Evolutionary conservation across 306 rosid species (phyloP).

Genomic region (Senna tora): DNA sequence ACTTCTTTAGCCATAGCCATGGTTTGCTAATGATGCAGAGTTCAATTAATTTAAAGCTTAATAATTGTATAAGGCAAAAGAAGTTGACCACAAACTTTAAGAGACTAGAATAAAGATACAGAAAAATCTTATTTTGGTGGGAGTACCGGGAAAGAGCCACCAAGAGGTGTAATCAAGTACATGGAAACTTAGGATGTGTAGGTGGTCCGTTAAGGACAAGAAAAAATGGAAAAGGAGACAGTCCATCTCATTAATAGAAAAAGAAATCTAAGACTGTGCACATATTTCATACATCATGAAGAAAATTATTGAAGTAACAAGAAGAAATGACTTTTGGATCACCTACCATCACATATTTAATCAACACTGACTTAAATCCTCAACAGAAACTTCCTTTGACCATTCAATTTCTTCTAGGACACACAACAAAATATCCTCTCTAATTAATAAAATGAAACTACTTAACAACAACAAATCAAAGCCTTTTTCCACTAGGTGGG

Average conservation of each 20-base stretch:
- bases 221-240: neutral
- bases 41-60: neutral
- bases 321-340: constrained; percentile 1
- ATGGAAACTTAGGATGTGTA: neutral
- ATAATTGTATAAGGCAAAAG: neutral
- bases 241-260: neutral
- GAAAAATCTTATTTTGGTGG: neutral
- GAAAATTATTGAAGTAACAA: constrained; percentile 11
- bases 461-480: too few species aligned
- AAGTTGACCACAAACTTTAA: neutral
- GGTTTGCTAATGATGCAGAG: neutral
- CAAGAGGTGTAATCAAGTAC: neutral
- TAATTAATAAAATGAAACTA: neutral
- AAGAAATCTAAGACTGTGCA: constrained; percentile 2
- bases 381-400: constrained; percentile 6
- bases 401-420: constrained; percentile 7
- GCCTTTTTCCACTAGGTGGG: too few species aligned
- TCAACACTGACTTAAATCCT: constrained; percentile 19
- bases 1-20: neutral
- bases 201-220: neutral
- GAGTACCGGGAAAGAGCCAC: neutral
- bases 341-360: neutral
- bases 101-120: neutral
- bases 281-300: constrained; percentile 10
- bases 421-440: constrained; percentile 4